Percentiles rank a stretch among this genome's conserved stretches.
phyloP scores from a whole-genome alignment of 495 filamentous ascomycete genomes.

The Neurospora sp. region DNA sequence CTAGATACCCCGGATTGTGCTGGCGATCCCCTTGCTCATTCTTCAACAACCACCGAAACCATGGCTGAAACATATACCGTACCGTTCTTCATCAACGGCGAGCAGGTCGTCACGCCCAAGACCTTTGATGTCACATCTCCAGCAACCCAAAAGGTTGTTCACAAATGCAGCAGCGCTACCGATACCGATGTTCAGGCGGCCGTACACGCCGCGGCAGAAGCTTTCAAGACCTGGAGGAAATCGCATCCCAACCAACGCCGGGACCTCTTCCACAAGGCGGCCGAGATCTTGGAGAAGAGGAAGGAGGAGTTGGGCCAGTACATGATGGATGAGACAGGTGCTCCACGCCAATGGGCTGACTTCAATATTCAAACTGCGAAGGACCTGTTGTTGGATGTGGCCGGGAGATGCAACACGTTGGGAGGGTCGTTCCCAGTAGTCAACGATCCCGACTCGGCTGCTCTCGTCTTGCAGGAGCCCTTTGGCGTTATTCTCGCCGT shows the following conservation, averaged over 20 bases:
- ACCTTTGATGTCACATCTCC: constrained; percentile 63
- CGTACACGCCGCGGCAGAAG: constrained; percentile 53
- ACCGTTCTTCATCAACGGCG: constrained; percentile 66
- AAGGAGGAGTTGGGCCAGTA: constrained; percentile 52
- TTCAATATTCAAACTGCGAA: constrained; percentile 55
- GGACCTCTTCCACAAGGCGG: constrained; percentile 61
- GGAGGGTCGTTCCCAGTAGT: constrained; percentile 52
- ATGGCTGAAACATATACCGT: constrained; percentile 28
- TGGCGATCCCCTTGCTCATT: background rate
- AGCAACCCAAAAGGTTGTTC: constrained; percentile 47
- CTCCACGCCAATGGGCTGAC: constrained; percentile 39
- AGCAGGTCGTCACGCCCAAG: constrained; percentile 47
- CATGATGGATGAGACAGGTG: constrained; percentile 62
- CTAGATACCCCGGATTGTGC: background rate
- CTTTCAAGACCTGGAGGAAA: constrained; percentile 62
- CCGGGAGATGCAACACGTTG: constrained; percentile 51
- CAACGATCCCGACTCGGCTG: constrained; percentile 43
- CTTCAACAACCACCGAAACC: background rate
- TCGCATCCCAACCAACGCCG: constrained; percentile 52
- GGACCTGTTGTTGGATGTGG: constrained; percentile 59
- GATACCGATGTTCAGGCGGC: constrained; percentile 52
- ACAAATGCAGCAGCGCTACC: constrained; percentile 52
- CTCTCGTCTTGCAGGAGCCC: constrained; percentile 69
- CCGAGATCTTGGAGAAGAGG: constrained; percentile 54
- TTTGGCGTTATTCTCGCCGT: constrained; percentile 74